A percentile compares a stretch with the other conserved stretches of the same genome.
Conservation (phyloP, 2,329 filamentous ascomycete species). For the Pseudocercospora fuligena region DNA sequence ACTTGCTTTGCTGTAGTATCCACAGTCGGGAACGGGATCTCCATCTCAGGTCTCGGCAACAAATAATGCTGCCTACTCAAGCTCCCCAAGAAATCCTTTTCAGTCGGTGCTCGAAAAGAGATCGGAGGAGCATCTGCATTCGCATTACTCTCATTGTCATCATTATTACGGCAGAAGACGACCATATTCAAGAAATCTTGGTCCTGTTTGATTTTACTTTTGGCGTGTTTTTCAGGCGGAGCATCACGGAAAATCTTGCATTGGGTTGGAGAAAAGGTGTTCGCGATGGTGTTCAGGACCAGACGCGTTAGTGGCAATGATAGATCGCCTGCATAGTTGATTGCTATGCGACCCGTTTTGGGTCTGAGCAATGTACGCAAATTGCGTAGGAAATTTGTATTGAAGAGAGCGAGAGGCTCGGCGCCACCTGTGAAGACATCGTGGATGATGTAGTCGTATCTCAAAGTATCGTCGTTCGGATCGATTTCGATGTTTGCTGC, state of each 20-base stretch:
- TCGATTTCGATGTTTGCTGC: not conserved
- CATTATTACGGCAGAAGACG: slow-evolving; percentile 81
- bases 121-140: slow-evolving; percentile 32
- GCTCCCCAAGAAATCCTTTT: slow-evolving; percentile 73
- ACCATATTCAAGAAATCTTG: slow-evolving; percentile 90
- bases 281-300: slow-evolving; percentile 78
- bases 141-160: not conserved
- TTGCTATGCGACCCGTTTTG: slow-evolving; percentile 77
- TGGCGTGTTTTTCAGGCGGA: slow-evolving; percentile 44
- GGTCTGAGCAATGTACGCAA: slow-evolving; percentile 73
- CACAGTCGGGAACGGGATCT: slow-evolving; percentile 44
- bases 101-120: slow-evolving; percentile 68
- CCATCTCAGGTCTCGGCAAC: slow-evolving; percentile 72
- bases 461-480: not conserved
- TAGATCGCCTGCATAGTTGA: slow-evolving; percentile 96
- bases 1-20: slow-evolving; percentile 49
- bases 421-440: slow-evolving; percentile 97
- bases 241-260: slow-evolving; percentile 91
- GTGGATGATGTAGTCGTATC: slow-evolving; percentile 91
- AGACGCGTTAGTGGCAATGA: slow-evolving; percentile 74
- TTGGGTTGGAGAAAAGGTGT: slow-evolving; percentile 63
- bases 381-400: slow-evolving; percentile 76
- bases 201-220: slow-evolving; percentile 21
- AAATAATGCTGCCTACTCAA: slow-evolving; percentile 72
- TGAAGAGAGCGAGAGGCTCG: slow-evolving; percentile 88